Percentiles rank a stretch among this genome's conserved stretches.
These are phyloP conservation scores for Yamadazyma sp. DNA, from an alignment of 1,139 yeast species.

Conservation along the genomic window DNA sequence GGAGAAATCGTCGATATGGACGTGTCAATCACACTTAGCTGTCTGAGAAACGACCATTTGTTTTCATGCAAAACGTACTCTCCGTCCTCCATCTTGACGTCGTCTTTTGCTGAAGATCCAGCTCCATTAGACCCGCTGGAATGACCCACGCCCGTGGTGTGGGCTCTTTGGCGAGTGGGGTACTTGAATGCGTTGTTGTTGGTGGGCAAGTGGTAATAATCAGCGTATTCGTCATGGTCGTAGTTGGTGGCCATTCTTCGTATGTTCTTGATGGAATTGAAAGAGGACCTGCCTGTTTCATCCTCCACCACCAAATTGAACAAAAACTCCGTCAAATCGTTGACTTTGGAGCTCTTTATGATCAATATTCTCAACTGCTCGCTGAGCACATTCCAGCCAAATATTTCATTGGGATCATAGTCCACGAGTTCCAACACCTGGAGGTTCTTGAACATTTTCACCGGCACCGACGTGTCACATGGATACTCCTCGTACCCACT, in stretches of 20 bases:
- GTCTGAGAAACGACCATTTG: slow-evolving; percentile 57
- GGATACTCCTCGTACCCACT: slow-evolving; percentile 69
- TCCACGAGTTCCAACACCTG: slow-evolving; percentile 61
- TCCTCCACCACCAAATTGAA: slow-evolving; percentile 56
- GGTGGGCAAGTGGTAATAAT: slow-evolving; percentile 5
- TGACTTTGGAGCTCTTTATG: slow-evolving; percentile 49
- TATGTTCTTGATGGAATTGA: slow-evolving; percentile 21
- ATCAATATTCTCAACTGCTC: slow-evolving; percentile 57
- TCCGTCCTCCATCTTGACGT: not conserved
- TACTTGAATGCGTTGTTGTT: slow-evolving; percentile 25
- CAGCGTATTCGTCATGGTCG: slow-evolving; percentile 13
- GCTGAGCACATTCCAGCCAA: slow-evolving; percentile 62
- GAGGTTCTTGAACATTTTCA: slow-evolving; percentile 58
- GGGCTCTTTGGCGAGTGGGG: slow-evolving; percentile 27
- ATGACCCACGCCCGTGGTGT: slow-evolving; percentile 16
- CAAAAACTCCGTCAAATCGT: slow-evolving; percentile 51
- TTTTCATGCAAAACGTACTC: slow-evolving; percentile 25
- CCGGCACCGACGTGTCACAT: slow-evolving; percentile 67
- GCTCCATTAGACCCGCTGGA: slow-evolving; percentile 16
- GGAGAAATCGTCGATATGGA: slow-evolving; percentile 47
- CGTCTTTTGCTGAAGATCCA: slow-evolving; percentile 23
- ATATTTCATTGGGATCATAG: slow-evolving; percentile 62
- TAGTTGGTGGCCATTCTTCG: slow-evolving; percentile 14
- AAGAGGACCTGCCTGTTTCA: slow-evolving; percentile 47
- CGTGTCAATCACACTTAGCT: slow-evolving; percentile 57